Conservation (phyloP, 2,329 filamentous ascomycete species). For the Cordyceps militaris region DNA sequence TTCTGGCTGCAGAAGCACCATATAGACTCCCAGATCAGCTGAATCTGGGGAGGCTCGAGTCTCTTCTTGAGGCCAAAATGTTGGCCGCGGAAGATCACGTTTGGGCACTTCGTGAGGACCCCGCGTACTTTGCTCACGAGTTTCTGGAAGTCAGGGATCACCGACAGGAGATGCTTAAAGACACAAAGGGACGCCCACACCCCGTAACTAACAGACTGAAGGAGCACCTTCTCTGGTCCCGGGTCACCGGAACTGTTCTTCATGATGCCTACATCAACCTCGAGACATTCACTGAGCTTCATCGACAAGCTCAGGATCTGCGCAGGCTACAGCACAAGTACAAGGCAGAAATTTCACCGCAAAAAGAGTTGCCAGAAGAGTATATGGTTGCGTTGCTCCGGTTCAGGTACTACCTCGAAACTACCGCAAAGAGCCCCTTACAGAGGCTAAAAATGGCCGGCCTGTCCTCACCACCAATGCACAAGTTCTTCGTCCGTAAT, state of each 20-base stretch:
- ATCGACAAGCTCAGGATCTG: constrained; percentile 23
- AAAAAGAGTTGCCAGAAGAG: constrained; percentile 23
- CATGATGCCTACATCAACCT: constrained; percentile 28
- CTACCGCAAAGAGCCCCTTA: constrained; percentile 24
- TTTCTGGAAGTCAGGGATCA: constrained; percentile 41
- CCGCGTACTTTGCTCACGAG: constrained; percentile 44
- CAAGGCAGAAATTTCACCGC: constrained; percentile 22
- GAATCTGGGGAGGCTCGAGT: constrained; percentile 37
- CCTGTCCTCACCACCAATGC: constrained; percentile 35
- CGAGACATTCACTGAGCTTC: constrained; percentile 33
- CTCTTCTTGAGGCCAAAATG: constrained; percentile 35
- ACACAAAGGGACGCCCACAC: constrained; percentile 27
- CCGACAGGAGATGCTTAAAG: constrained; percentile 35
- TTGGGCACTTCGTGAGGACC: constrained; percentile 51
- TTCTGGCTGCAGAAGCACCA: constrained; percentile 41
- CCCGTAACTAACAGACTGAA: constrained; percentile 15
- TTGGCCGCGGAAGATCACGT: constrained; percentile 45
- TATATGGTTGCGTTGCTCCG: constrained; percentile 32
- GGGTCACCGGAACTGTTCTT: constrained; percentile 29
- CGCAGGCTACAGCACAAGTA: constrained; percentile 27
- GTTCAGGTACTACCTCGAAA: constrained; percentile 30
- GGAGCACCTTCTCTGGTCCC: constrained; percentile 30
- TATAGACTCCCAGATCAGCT: constrained; percentile 43
- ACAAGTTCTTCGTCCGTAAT: constrained; percentile 26
- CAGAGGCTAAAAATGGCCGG: constrained; percentile 20